Evolutionary conservation across 2,329 filamentous ascomycete genomes (phyloP).

Genomic region (Fusarium heterosporum): DNA sequence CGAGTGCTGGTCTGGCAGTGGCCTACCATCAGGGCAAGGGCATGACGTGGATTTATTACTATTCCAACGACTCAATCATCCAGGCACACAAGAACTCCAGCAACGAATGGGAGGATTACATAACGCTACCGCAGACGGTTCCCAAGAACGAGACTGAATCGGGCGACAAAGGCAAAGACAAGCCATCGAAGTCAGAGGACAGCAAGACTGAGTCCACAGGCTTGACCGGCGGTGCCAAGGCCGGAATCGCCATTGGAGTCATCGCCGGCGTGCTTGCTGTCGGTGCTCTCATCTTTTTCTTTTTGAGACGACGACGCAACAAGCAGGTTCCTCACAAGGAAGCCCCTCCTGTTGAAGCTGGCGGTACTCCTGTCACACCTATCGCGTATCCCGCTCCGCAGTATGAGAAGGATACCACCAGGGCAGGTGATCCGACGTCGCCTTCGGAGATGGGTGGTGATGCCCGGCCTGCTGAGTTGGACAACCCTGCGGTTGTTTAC

Average conservation of each 20-base stretch:
- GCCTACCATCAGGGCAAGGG: background rate
- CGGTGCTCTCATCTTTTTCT: background rate
- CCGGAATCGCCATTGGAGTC: background rate
- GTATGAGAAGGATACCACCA: background rate
- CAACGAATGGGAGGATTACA: background rate
- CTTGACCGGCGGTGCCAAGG: background rate
- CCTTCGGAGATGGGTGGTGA: background rate
- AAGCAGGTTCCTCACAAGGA: background rate
- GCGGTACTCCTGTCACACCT: background rate
- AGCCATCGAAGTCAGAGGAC: background rate
- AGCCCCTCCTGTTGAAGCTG: background rate
- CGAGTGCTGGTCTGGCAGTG: background rate
- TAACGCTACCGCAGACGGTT: background rate
- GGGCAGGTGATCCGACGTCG: background rate
- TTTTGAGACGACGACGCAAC: background rate
- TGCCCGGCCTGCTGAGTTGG: background rate
- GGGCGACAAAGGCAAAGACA: background rate
- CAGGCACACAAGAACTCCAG: background rate
- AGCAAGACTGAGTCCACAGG: background rate
- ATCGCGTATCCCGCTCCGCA: background rate
- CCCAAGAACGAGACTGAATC: background rate
- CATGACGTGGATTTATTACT: constrained; percentile 8
- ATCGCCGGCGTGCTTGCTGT: background rate
- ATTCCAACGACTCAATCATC: background rate
- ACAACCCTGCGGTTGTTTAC: background rate